Evolutionary conservation across 805 yeast species (phyloP), one percentile per base, ranked within the genome.

Genomic region (Candida sanyiensis): DNA sequence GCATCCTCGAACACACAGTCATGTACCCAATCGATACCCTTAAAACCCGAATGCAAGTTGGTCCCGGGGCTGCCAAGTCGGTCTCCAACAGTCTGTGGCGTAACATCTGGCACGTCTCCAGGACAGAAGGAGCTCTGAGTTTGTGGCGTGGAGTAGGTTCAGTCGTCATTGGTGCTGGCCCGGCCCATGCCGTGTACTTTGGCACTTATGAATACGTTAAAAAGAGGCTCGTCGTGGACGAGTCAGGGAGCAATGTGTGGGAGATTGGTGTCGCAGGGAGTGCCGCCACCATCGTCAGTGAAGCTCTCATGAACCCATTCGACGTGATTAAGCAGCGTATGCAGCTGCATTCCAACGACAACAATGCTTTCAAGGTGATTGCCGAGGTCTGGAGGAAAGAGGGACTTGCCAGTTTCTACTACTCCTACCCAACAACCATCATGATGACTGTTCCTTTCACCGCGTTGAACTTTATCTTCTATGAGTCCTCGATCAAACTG

Each of bases 101-200:
- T 30, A 77, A 87, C 24, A 77, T 87, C 25, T 68, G 85, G 24
- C 72, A 73, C 45, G 88, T 93, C 37, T 72, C 87, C 4, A 73
- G 90, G 9, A 69, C 78, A 16, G 97, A 90, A 62, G 98, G 98
- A 3, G 83, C 89, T 28, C 57, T 74, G 29, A 82, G 95, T 2
- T 72, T 90, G 19, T 90, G 97, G 97, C 70, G 95, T 54, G 98
- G 98, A 40, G 88, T 90, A 7, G 78, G 88, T 9, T 83, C 95
- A 2, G 95, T 90, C 25, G 79, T 88, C 2, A 56, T 89, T 40
- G 98, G 98, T 31, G 97, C 98, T 18, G 98, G 98, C 4, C 98
- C 98, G 4, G 97, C 97, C 4, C 98, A 90, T 66, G 97, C 97
- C 3, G 83, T 93, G n/a, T 90, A 93, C 60, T 90, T 89, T 60